These are phyloP conservation scores for Jackrogersella multiformis DNA, from an alignment of 495 filamentous ascomycete species.

Conservation along the genomic window DNA sequence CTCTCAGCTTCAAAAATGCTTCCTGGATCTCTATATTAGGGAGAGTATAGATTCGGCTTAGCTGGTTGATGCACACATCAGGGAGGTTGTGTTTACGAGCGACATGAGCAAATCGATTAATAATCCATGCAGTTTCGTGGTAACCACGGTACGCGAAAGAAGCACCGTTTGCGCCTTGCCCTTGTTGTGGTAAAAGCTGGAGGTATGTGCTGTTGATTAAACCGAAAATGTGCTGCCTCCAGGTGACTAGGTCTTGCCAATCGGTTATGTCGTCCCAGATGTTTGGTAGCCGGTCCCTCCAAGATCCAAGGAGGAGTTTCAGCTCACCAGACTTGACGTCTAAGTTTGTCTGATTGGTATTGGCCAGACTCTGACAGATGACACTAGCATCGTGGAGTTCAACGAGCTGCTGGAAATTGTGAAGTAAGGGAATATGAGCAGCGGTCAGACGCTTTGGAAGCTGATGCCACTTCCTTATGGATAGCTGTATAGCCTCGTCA, in stretches of 20 bases:
- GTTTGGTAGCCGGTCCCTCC: constrained; percentile 95
- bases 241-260: constrained; percentile 98
- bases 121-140: constrained; percentile 99
- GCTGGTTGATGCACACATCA: constrained; percentile 95
- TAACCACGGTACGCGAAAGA: constrained; percentile 97
- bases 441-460: constrained; percentile 91
- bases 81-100: constrained; percentile 96
- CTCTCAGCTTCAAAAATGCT: constrained; percentile 94
- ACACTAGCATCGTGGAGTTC: constrained; percentile 97
- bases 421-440: constrained; percentile 91
- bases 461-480: constrained; percentile 98
- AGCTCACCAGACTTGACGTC: constrained; percentile 95
- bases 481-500: constrained; percentile 95
- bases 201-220: constrained; percentile 96
- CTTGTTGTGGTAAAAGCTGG: constrained; percentile 79
- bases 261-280: constrained; percentile 99
- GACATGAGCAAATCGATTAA: constrained; percentile 98
- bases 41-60: constrained; percentile 96
- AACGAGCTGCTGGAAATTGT: constrained; percentile 98
- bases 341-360: constrained; percentile 84
- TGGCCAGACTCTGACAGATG: constrained; percentile 86
- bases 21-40: constrained; percentile 99
- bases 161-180: constrained; percentile 77
- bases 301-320: constrained; percentile 91
- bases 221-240: constrained; percentile 98